Evolutionary conservation across 352 stramenopile genomes (phyloP), one percentile per base, ranked within the genome.

Genomic region (Phytophthora sansomeana): DNA sequence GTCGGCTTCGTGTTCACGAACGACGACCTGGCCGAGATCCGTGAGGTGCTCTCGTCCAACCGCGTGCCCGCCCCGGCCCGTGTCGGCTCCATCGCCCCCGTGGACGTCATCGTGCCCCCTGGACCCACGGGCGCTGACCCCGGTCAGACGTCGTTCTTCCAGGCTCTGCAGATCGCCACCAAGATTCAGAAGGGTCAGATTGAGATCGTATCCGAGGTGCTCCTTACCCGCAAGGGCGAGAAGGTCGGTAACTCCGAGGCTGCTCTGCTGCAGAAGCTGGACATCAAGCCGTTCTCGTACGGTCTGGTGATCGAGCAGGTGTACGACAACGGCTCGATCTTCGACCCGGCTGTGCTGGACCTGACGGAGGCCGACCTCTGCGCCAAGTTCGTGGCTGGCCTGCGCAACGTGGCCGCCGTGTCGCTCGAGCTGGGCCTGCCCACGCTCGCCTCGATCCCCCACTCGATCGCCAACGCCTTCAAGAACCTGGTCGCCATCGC

Each of bases 161-260:
- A 99, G 83, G 98, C 97, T 39, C 89, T 99, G 63, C 85, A 92
- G 73, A 99, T 99, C 77, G 90, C 95, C 67, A 99, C 98, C 74
- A 99, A 99, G 94, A 99, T 99, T 98, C 92, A 97, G 68, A 97
- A 97, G 78, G 97, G 97, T 92, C 97, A 99, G 83, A 99, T 99
- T 96, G 98, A 99, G 81, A 99, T 99, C 83, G 96, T 98, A 42
- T 92, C 91, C 54, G 93, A 99, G 72, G 97, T 99, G 57, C 74
- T 98, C 43, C 82, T 99, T 30, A 98, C 98, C 67, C 86, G 87
- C 57, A 93, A 92, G 74, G 97, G 97, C 60, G 94, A 99, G 26
- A 98, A 98, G 84, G 98, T 99, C 53, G 96, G 92, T 43, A 98
- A 98, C 78, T 99, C 97, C n/a, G 95, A 99, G 75, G 97, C 98